Evolutionary conservation across 2,329 filamentous ascomycete species (phyloP), one percentile per base, ranked within the genome.

Genomic region (Ceratocystiopsis minuta): DNA sequence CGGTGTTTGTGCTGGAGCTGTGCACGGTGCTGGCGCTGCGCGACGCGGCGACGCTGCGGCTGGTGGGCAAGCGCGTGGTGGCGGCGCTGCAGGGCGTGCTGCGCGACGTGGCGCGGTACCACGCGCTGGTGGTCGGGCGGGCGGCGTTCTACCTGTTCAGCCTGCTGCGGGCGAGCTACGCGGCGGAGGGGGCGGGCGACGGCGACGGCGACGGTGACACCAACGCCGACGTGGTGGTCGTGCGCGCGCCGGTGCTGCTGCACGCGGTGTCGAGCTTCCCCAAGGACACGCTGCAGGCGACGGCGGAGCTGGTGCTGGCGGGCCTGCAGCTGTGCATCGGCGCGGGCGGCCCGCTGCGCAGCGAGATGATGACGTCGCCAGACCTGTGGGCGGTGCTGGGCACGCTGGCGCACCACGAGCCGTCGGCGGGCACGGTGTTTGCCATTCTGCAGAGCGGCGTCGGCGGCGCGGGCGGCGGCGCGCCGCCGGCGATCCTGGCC

Each of bases 331-430:
- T 78, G 37, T 95, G 87, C 52, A 82, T 94, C 49, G 76, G 80
- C 40, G 75, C 80, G 45, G 75, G 84, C 1, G 77, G 78, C 20
- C 75, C 81, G 13, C 64, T 98, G 24, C 77, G 84, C 44, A 94
- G 83, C 50, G 88, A 96, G 60, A 82, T 96, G 50, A 92, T 93
- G 60, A 88, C 84, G 14, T 96, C 88, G 16, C 90, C 90, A 0
- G 90, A 98, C 55, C 96, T 98, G 58, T 98, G 90, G 90, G 80
- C 80, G 6, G 82, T 95, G 14, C 66, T 98, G 41, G 78, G 85
- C 46, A 72, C 76, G 31, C 64, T 98, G 16, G 76, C 83, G 38
- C 66, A 68, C 18, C 72, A 79, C 46, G 62, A 74, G 3, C 78
- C 83, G 41, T 78, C 80, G 20, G 81, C 85, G 2, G 68, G 78